These are phyloP conservation scores for Kazachstania taianensis DNA, from an alignment of 805 yeast species.

Conservation along the genomic window DNA sequence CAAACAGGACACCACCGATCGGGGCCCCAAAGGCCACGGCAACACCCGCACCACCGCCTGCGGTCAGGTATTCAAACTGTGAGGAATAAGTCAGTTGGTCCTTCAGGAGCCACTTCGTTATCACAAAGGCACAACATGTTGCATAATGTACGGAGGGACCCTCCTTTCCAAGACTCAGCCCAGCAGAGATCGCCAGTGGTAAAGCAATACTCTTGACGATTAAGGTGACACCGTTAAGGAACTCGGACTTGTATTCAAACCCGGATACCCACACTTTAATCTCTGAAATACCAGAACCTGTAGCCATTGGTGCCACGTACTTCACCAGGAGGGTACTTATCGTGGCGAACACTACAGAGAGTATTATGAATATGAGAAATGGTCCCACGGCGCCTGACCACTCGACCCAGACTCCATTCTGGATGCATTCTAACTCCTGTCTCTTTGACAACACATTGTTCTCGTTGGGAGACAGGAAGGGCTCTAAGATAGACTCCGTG, in stretches of 20 bases:
- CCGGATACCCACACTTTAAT: conserved; percentile 93
- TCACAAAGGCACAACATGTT: conserved; percentile 84
- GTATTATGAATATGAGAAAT: conserved; percentile 47
- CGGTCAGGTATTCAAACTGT: conserved; percentile 45
- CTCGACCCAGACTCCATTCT: conserved; percentile 44
- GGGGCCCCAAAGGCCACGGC: conserved; percentile 98
- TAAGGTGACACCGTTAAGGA: conserved; percentile 64
- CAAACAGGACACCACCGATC: conserved; percentile 89
- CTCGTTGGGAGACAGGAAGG: background rate
- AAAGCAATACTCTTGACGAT: conserved; percentile 67
- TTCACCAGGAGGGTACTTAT: conserved; percentile 61
- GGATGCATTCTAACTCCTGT: conserved; percentile 39
- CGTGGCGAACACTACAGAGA: conserved; percentile 54
- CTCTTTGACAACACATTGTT: conserved; percentile 11
- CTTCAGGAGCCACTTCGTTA: conserved; percentile 44
- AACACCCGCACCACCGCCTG: conserved; percentile 95
- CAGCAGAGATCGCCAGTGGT: conserved; percentile 88
- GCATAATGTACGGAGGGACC: conserved; percentile 99
- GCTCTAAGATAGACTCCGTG: conserved; percentile 5
- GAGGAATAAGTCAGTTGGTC: conserved; percentile 28
- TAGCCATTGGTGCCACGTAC: conserved; percentile 74
- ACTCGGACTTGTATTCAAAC: conserved; percentile 59
- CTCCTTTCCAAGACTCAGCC: conserved; percentile 90
- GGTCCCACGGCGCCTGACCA: conserved; percentile 44
- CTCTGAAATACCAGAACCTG: conserved; percentile 96